A percentile compares a stretch with the other conserved stretches of the same genome.
Conservation (phyloP, 106 monocot genomes). For the Gastrodia elata region DNA sequence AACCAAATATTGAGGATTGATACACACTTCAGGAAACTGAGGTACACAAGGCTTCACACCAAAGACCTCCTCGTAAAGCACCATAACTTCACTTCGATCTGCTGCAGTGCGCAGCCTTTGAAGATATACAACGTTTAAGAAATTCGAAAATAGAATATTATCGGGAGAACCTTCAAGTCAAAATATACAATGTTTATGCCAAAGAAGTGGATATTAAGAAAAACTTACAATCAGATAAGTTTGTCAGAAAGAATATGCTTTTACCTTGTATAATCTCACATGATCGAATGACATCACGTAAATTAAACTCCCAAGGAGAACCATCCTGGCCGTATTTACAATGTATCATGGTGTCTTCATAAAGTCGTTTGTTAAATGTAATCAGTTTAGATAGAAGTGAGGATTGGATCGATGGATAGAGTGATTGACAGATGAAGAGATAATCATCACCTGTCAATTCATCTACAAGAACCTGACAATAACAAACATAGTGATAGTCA, state of each 20-base stretch:
- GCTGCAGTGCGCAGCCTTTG: constrained; percentile 82
- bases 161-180: constrained; percentile 34
- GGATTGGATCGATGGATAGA: constrained; percentile 43
- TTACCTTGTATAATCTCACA: constrained; percentile 89
- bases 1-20: constrained; percentile 43
- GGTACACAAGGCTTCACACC: constrained; percentile 31
- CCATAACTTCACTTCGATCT: constrained; percentile 63
- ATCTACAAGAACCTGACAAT: constrained; percentile 77
- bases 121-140: constrained; percentile 65
- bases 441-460: constrained; percentile 71
- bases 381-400: constrained; percentile 57
- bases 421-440: constrained; percentile 74
- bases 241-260: not conserved
- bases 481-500: not conserved
- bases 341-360: constrained; percentile 65
- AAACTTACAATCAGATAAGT: not conserved
- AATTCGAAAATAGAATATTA: constrained; percentile 25
- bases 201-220: not conserved
- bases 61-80: constrained; percentile 67
- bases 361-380: constrained; percentile 56
- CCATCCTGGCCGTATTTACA: constrained; percentile 84
- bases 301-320: constrained; percentile 98
- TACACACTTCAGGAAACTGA: constrained; percentile 39
- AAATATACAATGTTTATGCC: not conserved
- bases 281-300: constrained; percentile 89